These are phyloP conservation scores for Alopecurus myosuroides DNA, from an alignment of 176 grass and related monocot species.

Conservation along the genomic window DNA sequence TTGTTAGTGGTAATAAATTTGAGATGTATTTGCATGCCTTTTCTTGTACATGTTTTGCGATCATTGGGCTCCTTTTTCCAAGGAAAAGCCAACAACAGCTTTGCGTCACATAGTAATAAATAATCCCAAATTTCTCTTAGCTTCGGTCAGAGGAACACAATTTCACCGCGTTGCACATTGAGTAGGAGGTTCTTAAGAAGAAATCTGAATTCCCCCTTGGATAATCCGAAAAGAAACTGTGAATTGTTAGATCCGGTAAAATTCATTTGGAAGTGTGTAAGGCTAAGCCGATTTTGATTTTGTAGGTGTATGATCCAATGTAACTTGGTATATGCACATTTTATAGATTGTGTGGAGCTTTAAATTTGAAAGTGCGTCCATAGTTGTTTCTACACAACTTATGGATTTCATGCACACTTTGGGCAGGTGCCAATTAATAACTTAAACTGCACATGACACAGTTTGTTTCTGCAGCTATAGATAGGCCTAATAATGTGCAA, in stretches of 20 bases:
- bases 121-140: background rate
- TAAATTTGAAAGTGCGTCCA: background rate
- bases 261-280: background rate
- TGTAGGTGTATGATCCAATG: background rate
- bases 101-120: background rate
- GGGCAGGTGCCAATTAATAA: background rate
- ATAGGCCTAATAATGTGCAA: background rate
- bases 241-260: background rate
- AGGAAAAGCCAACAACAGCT: background rate
- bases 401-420: background rate
- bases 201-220: background rate
- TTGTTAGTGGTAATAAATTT: background rate
- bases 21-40: background rate
- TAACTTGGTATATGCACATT: background rate
- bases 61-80: background rate
- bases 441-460: background rate
- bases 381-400: background rate
- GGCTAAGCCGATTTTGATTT: background rate
- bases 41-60: background rate
- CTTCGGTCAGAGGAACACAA: background rate
- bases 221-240: background rate
- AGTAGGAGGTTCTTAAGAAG: background rate
- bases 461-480: background rate
- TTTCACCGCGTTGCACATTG: background rate
- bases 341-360: background rate